Evolutionary conservation across 2,329 filamentous ascomycete species (phyloP), one percentile per base, ranked within the genome.

Genomic region (Aspergillus fijiensis): DNA sequence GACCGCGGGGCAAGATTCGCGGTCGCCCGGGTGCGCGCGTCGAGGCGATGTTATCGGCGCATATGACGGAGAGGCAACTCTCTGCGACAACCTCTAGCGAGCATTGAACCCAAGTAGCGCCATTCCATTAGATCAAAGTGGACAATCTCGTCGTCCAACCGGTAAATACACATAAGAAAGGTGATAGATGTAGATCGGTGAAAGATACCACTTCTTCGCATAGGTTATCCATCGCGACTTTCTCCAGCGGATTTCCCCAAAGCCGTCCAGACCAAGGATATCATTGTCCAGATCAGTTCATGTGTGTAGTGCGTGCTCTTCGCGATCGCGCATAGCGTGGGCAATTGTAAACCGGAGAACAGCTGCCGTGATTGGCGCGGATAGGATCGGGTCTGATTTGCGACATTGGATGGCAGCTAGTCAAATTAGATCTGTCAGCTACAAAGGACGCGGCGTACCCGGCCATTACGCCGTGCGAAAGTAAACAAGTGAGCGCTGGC

Each of bases 371-470:
- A 48, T 47, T 39, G 52, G 35, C 23, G 52, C 52, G 35, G 39
- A 55, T 31, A 45, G 52, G 2, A 55, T 31, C 52, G 47, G 45
- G 23, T 53, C 51, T 21, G 33, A 53, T 45, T 39, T 53, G 51
- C 14, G 39, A 45, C 39, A n/a, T 19, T 16, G 16, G 16, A 16
- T n/a, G 39, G 39, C n/a, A 19, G 39, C 14, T 19, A 10, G 1
- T 5, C 35, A 16, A 19, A 45, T 9, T 7, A 9, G 5, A 3
- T 19, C 14, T 45, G 39, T 45, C 16, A 45, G 39, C 16, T 19
- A 19, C 6, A 45, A 19, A 19, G 39, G n/a, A 45, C 16, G 39
- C 39, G 14, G 39, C 39, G 39, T 45, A 7, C 16, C 39, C 7
- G 33, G 16, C 39, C 7, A 16, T 45, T 16, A 45, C 16, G 14